Evolutionary conservation across 2,329 filamentous ascomycete species (phyloP), one percentile per base, ranked within the genome.

Genomic region (Penicillium oxalicum): DNA sequence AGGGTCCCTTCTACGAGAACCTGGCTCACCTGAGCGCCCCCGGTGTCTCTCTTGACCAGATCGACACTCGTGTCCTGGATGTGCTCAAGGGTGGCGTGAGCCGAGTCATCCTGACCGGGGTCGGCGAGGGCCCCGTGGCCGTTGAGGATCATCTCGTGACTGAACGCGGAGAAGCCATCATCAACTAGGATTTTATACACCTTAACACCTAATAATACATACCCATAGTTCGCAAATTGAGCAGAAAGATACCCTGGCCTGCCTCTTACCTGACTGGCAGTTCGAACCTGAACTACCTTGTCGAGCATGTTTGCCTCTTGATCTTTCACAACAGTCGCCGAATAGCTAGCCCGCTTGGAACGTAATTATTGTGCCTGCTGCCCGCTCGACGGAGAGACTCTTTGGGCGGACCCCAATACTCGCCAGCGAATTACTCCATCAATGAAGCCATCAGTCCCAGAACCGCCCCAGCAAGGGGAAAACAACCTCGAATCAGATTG

Each of bases 101-200:
- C 70, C 81, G 91, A 55, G 84, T 98, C 34, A 98, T 98, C 58
- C 74, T 91, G 74, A 97, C 94, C 1, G 80, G 85, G 45, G 93
- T 98, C 38, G 93, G 93, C 1, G 88, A 94, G 67, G 93, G 91
- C 0, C 93, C 93, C 0, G 72, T 86, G 55, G 88, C 82, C 76
- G 87, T 89, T 4, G 80, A 91, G 12, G 80, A 91, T 65, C 84
- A 84, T 64, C 72, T 96, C 53, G 80, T 94, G 52, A 80, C 79
- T 54, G 84, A 83, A 64, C 77, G 81, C 47, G 86, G 86, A 11
- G 72, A 79, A 59, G 65, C 70, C 45, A 55, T 70, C 51, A 57
- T 40, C 47, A 53, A 59, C 50, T 61, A 57, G 47, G 18, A 39
- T 41, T 29, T 28, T 43, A 33, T 49, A 13, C n/a, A 40, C 36